A percentile compares a stretch with the other conserved stretches of the same genome.
Conservation (phyloP, 2,329 filamentous ascomycete genomes). For the Boeremia exigua region DNA sequence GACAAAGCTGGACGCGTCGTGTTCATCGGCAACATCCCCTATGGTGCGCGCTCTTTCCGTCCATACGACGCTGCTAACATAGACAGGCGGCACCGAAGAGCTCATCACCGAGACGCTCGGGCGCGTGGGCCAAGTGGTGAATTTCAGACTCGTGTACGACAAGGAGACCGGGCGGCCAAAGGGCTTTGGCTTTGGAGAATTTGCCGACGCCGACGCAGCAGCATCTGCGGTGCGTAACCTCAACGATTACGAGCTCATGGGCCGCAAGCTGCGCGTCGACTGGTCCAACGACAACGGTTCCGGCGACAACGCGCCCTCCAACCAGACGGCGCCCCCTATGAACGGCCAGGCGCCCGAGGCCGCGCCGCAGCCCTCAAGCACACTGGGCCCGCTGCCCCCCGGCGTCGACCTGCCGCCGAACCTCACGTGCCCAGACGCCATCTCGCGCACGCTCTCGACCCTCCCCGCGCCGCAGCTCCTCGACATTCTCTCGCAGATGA, state of each 20-base stretch:
- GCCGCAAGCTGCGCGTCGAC: conserved; percentile 90
- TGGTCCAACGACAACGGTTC: conserved; percentile 91
- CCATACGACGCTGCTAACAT: conserved; percentile 20
- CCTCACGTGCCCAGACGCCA: conserved; percentile 85
- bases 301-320: conserved; percentile 57
- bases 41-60: conserved; percentile 62
- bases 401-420: conserved; percentile 85
- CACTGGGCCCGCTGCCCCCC: conserved; percentile 79
- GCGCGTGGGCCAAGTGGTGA: conserved; percentile 86
- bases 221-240: conserved; percentile 94
- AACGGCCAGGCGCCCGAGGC: conserved; percentile 52
- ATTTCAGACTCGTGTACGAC: conserved; percentile 93
- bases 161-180: conserved; percentile 93
- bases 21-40: conserved; percentile 87
- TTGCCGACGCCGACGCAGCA: conserved; percentile 88
- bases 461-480: conserved; percentile 88
- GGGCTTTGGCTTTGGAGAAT: conserved; percentile 96
- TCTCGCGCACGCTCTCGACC: conserved; percentile 87
- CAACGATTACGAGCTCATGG: conserved; percentile 95
- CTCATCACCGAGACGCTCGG: conserved; percentile 94
- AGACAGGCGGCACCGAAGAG: conserved; percentile 86
- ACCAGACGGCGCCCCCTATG: conserved; percentile 53
- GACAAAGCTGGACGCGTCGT: conserved; percentile 80
- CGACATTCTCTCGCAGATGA: conserved; percentile 94
- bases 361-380: conserved; percentile 52